Evolutionary conservation across 2,329 filamentous ascomycete species (phyloP).

Genomic region (Magnaporthiopsis poae): DNA sequence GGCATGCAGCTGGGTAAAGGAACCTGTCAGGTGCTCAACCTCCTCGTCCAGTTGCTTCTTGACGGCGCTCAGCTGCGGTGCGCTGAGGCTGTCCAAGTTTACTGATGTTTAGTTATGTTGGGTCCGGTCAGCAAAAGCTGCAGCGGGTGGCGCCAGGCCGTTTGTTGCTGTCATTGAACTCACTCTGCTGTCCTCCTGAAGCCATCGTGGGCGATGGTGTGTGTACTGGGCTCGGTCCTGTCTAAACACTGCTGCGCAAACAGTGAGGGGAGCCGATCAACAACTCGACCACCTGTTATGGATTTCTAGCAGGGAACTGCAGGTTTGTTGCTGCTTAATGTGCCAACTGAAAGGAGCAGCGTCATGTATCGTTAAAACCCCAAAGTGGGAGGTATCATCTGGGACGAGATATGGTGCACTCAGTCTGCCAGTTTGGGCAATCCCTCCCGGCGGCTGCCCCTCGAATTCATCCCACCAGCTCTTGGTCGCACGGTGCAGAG

Average conservation of each 20-base stretch:
- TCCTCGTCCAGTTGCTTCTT: slow-evolving; percentile 96
- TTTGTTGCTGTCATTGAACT: neutral
- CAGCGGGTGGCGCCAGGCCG: neutral
- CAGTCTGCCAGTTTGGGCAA: neutral
- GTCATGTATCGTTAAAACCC: neutral
- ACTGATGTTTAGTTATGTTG: slow-evolving; percentile 26
- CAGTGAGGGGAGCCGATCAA: neutral
- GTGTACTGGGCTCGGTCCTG: neutral
- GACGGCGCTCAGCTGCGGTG: slow-evolving; percentile 77
- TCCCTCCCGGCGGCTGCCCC: neutral
- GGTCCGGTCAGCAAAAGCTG: neutral
- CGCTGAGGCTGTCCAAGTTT: slow-evolving; percentile 64
- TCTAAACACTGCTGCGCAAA: neutral
- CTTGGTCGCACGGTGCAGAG: neutral
- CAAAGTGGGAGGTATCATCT: neutral
- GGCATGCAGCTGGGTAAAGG: slow-evolving; percentile 78
- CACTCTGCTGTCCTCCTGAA: neutral
- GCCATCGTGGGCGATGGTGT: neutral
- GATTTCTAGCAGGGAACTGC: neutral
- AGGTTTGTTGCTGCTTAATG: neutral
- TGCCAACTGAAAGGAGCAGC: neutral
- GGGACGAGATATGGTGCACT: neutral
- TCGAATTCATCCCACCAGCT: neutral
- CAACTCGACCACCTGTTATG: too few species aligned
- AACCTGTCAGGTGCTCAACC: slow-evolving; percentile 83